Evolutionary conservation across 164 flowering plant species (phyloP).

Genomic region (Hamamelis virginiana): DNA sequence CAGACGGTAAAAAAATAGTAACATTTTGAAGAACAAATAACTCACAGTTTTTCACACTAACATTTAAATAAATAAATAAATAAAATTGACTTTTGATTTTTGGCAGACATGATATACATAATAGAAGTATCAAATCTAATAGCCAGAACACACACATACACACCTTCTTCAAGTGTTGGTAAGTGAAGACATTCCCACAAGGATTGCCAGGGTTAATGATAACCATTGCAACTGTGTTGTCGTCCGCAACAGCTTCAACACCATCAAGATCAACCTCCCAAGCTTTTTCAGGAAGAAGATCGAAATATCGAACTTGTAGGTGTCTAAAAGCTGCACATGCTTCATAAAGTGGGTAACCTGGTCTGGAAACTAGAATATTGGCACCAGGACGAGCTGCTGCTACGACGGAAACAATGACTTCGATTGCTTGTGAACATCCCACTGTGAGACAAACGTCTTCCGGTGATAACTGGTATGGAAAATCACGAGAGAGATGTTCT

Average conservation of each 20-base stretch:
- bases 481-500: background rate
- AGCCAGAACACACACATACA: too few species aligned
- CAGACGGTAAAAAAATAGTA: too few species aligned
- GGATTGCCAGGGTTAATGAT: slow-evolving; percentile 12
- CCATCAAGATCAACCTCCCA: slow-evolving; percentile 11
- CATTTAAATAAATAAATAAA: too few species aligned
- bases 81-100: too few species aligned
- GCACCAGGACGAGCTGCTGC: background rate
- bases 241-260: slow-evolving; percentile 7
- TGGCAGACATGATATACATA: too few species aligned
- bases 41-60: too few species aligned
- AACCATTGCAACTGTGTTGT: slow-evolving; percentile 3
- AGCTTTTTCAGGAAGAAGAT: slow-evolving; percentile 2
- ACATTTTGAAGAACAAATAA: too few species aligned
- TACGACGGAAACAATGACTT: background rate
- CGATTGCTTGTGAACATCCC: background rate
- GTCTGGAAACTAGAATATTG: background rate
- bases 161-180: slow-evolving; percentile 10
- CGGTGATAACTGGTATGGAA: background rate
- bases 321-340: background rate
- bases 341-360: background rate
- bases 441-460: background rate
- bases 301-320: slow-evolving; percentile 2
- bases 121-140: too few species aligned
- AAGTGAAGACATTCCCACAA: slow-evolving; percentile 10